Evolutionary conservation across 129 eudicot genomes (phyloP).

Genomic region (Flaveria linearis): DNA sequence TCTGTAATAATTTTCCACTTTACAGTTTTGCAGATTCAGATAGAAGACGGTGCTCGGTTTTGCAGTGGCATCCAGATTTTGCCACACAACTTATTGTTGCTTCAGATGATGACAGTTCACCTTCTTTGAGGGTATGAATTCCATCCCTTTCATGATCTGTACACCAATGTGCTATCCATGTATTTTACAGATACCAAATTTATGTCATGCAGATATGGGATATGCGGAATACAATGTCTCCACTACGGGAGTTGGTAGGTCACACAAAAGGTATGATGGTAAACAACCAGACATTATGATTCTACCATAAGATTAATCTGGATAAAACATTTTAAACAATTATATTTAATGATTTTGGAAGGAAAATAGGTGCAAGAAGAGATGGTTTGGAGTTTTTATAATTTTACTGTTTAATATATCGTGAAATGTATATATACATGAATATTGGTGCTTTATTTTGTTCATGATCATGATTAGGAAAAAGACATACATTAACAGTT

Average conservation of each 20-base stretch:
- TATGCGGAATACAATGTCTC: constrained; percentile 86
- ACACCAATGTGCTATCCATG: neutral
- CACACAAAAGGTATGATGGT: constrained; percentile 79
- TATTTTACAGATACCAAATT: constrained; percentile 8
- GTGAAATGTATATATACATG: no score
- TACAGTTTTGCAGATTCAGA: constrained; percentile 79
- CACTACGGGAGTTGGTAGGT: constrained; percentile 81
- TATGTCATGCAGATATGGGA: constrained; percentile 81
- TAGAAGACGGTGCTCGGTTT: constrained; percentile 90
- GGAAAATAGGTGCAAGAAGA: no score
- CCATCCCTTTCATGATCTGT: neutral
- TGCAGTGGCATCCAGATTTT: constrained; percentile 97
- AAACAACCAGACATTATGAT: neutral
- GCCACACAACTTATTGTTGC: constrained; percentile 91
- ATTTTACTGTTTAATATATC: no score
- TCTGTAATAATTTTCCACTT: constrained; percentile 19
- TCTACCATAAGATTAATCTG: neutral
- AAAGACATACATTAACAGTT: no score
- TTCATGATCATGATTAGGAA: no score
- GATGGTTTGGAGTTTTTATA: no score
- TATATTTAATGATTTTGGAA: neutral
- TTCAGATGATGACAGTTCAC: constrained; percentile 90
- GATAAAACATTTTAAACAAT: no score
- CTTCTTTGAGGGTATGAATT: constrained; percentile 69
- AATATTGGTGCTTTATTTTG: no score